Conservation (phyloP, 2,329 filamentous ascomycete genomes). For the Phialocephala subalpina region DNA sequence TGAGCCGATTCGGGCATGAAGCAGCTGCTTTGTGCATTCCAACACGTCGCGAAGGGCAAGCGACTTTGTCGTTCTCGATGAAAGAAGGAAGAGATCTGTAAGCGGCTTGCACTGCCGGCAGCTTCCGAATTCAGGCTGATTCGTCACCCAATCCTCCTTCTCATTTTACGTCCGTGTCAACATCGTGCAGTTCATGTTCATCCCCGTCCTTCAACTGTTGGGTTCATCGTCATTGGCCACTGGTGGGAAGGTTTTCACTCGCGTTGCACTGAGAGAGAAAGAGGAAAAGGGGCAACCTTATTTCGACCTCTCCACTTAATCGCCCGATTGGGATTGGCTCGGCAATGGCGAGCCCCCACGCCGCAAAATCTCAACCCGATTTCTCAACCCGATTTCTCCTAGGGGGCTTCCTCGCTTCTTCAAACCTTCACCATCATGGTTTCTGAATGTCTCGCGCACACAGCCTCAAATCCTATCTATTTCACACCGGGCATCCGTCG, state of each 20-base stretch:
- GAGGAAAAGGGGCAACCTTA: slow-evolving; percentile 10
- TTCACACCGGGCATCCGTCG: background rate
- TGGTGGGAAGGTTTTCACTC: background rate
- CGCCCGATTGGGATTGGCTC: background rate
- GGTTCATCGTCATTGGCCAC: background rate
- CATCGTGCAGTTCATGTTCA: background rate
- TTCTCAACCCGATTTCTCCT: too few species aligned
- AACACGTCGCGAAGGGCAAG: too few species aligned
- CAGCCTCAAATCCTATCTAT: background rate
- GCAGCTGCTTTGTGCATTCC: too few species aligned
- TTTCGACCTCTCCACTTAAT: background rate
- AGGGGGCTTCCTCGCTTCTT: too few species aligned
- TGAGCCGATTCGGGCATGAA: too few species aligned
- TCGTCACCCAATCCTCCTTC: too few species aligned
- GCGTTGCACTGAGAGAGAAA: background rate
- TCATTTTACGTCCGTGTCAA: background rate
- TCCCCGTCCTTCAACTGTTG: background rate
- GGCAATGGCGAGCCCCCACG: too few species aligned
- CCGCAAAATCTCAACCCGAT: too few species aligned
- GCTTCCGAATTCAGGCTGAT: too few species aligned
- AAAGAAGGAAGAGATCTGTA: too few species aligned
- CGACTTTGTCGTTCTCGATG: too few species aligned
- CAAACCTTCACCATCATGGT: background rate
- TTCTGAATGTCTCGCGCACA: background rate
- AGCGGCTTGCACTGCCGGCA: too few species aligned